Percentiles rank a stretch among this genome's conserved stretches.
phyloP scores from a whole-genome alignment of 1,284 basidiomycete genomes.

The Garcileccinum viscosum region DNA sequence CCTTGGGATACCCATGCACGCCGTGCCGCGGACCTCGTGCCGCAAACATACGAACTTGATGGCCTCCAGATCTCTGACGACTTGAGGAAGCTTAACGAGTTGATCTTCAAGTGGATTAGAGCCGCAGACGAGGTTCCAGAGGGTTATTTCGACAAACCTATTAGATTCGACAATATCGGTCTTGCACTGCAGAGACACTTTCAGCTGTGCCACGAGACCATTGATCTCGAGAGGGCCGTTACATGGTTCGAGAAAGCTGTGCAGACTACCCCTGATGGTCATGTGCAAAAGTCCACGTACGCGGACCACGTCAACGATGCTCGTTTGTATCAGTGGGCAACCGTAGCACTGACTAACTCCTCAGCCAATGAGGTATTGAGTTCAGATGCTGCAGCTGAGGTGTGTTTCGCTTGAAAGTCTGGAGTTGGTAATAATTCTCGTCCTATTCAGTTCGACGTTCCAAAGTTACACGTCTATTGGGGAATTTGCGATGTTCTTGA shows the following conservation, averaged over 20 bases:
- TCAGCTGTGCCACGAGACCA: neutral
- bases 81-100: neutral
- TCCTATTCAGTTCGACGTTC: neutral
- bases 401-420: neutral
- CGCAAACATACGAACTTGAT: constrained; percentile 3
- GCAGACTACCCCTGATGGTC: neutral
- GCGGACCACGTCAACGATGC: neutral
- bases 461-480: neutral
- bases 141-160: neutral
- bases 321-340: neutral
- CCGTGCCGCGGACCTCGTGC: constrained; percentile 6
- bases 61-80: neutral
- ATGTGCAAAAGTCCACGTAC: constrained; percentile 2
- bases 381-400: neutral
- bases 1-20: neutral
- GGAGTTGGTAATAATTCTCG: neutral
- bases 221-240: constrained; percentile 10
- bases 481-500: neutral
- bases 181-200: constrained; percentile 10
- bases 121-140: constrained; percentile 1
- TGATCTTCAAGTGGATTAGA: neutral
- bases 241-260: neutral
- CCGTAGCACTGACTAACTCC: neutral
- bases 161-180: constrained; percentile 11
- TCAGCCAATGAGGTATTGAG: neutral